A percentile compares a stretch with the other conserved stretches of the same genome.
Evolutionary conservation across 768 basidiomycete genomes (phyloP).

Genomic region (Boletus sp.): DNA sequence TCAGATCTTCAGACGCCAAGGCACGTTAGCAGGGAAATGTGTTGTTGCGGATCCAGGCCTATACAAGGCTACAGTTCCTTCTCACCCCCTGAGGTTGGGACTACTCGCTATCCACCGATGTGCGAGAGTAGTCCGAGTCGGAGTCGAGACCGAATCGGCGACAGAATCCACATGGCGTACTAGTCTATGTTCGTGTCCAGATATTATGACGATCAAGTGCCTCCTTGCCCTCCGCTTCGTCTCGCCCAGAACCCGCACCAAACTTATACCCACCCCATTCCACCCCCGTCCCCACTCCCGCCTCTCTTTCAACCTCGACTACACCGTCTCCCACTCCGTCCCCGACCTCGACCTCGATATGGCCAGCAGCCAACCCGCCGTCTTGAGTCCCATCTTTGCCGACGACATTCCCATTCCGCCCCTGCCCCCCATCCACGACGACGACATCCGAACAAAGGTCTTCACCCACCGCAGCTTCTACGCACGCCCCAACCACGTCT

Average conservation of each 20-base stretch:
- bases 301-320: neutral
- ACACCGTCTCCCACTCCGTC: slow-evolving; percentile 1
- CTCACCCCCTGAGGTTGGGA: no score
- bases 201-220: neutral
- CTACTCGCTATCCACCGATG: no score
- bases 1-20: no score
- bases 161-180: neutral
- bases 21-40: no score
- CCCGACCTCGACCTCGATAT: neutral
- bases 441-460: slow-evolving; percentile 49
- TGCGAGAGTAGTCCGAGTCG: no score
- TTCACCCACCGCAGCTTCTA: slow-evolving; percentile 76
- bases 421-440: slow-evolving; percentile 54
- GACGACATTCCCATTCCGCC: slow-evolving; percentile 43
- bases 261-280: no score
- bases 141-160: neutral
- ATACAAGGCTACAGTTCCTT: no score
- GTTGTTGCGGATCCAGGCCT: no score
- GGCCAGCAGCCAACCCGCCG: neutral
- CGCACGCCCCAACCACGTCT: slow-evolving; percentile 69
- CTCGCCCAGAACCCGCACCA: neutral
- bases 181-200: neutral
- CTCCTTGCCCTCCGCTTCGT: neutral
- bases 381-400: slow-evolving; percentile 31
- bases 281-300: no score